Evolutionary conservation across 345 rosid species (phyloP), one percentile per base, ranked within the genome.

Genomic region (Populus pruinosa): DNA sequence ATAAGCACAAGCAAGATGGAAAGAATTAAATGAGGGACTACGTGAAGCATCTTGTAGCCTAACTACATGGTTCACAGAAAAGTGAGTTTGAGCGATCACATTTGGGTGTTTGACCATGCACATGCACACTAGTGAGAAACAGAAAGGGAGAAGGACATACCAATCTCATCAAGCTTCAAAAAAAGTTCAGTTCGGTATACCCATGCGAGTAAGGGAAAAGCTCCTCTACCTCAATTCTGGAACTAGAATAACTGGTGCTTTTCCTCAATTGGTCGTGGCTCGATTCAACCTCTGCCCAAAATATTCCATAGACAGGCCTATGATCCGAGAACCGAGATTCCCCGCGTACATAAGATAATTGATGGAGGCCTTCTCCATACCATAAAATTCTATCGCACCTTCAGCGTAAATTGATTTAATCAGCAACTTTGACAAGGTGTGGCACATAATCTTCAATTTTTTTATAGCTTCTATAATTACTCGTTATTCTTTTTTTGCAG

Each of bases 331-430:
- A 96, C 80, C 88, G 85, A 13, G 99, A 96, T 85, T 96, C 99
- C 1, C 96, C 99, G 35, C 97, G 91, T 14, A 92, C 98, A 70
- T 96, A 96, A 29, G 93, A 88, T 84, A 87, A 56, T 62, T 96
- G 99, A 56, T 93, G 99, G 61, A 96, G 87, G 66, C 99, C 99
- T 88, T 92, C 97, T 71, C 99, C 99, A 75, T 90, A 66, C 99
- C 99, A 96, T 74, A 96, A 72, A 85, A 96, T 96, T 75, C 99
- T 70, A 83, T 96, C 99, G 50, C 99, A 96, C 99, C 99, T 96
- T 82, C 25, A 75, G 72, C 29, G 47, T 10, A 72, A 68, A 78
- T 27, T 7, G 16, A 72, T 21, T 70, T 65, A 36, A 74, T 88
- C 76, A 83, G 85, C 68, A 76, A 61, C 53, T 11, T 23, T 33